These are phyloP conservation scores for Clarkia xantiana DNA, from an alignment of 345 rosid species.

Conservation along the genomic window DNA sequence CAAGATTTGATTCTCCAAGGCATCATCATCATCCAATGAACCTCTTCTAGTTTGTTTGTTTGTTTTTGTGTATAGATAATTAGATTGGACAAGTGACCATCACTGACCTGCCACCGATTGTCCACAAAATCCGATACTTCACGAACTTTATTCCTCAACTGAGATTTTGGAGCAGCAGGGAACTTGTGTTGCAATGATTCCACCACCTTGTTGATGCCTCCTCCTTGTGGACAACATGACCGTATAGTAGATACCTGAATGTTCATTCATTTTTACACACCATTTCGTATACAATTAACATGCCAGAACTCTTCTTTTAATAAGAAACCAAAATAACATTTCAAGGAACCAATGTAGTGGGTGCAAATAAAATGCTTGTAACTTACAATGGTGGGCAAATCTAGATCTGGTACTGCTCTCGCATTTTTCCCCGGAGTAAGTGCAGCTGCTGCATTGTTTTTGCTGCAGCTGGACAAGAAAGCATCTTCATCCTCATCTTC, in stretches of 20 bases:
- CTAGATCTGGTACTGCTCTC: constrained; percentile 34
- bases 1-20: background rate
- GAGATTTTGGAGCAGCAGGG: constrained; percentile 53
- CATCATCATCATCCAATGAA: no score
- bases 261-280: constrained; percentile 12
- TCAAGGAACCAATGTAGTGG: no score
- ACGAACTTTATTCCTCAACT: constrained; percentile 56
- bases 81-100: background rate
- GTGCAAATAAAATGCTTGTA: no score
- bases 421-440: background rate
- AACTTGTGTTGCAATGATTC: constrained; percentile 67
- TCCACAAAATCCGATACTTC: constrained; percentile 73
- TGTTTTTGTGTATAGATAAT: no score
- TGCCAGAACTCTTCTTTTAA: no score
- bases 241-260: constrained; percentile 60
- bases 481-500: constrained; percentile 38
- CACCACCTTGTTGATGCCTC: constrained; percentile 46
- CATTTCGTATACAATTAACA: no score
- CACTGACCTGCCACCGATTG: constrained; percentile 84
- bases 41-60: no score
- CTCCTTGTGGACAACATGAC: constrained; percentile 28
- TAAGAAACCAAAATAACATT: no score
- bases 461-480: constrained; percentile 17
- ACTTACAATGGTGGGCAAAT: constrained; percentile 49
- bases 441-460: constrained; percentile 21